Conservation (phyloP, 208 protist genomes). For the Phytomonas sp. region DNA sequence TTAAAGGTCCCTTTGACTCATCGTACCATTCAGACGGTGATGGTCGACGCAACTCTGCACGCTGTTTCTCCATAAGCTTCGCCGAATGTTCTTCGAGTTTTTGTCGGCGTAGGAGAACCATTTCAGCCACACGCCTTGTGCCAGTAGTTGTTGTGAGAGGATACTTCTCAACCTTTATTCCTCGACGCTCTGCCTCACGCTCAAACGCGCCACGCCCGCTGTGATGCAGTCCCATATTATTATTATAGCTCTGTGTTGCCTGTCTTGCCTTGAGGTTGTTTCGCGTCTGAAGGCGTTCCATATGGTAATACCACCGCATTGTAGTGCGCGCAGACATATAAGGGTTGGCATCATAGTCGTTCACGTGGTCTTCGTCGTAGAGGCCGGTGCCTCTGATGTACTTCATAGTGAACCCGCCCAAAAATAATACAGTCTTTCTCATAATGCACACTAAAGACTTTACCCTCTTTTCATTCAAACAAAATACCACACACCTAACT, state of each 20-base stretch:
- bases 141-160: conserved; percentile 78
- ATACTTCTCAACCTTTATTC: conserved; percentile 77
- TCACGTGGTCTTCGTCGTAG: conserved; percentile 89
- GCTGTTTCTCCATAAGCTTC: conserved; percentile 32
- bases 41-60: conserved; percentile 15
- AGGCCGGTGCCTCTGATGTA: conserved; percentile 77
- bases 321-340: conserved; percentile 74
- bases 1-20: conserved; percentile 69
- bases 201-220: conserved; percentile 81
- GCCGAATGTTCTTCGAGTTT: conserved; percentile 66
- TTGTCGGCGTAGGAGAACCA: conserved; percentile 69
- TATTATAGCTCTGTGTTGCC: conserved; percentile 72
- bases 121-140: conserved; percentile 64
- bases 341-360: conserved; percentile 70
- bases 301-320: conserved; percentile 82
- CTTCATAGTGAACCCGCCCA: conserved; percentile 83
- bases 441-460: neutral
- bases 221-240: conserved; percentile 83
- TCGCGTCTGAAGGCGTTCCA: conserved; percentile 72
- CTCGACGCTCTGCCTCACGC: conserved; percentile 75
- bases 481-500: neutral
- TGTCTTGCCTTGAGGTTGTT: conserved; percentile 52
- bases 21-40: conserved; percentile 79
- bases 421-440: neutral
- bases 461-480: neutral